A percentile compares a stretch with the other conserved stretches of the same genome.
Conservation (phyloP, 805 yeast species). For the Lipomyces spencermartinsiae region DNA sequence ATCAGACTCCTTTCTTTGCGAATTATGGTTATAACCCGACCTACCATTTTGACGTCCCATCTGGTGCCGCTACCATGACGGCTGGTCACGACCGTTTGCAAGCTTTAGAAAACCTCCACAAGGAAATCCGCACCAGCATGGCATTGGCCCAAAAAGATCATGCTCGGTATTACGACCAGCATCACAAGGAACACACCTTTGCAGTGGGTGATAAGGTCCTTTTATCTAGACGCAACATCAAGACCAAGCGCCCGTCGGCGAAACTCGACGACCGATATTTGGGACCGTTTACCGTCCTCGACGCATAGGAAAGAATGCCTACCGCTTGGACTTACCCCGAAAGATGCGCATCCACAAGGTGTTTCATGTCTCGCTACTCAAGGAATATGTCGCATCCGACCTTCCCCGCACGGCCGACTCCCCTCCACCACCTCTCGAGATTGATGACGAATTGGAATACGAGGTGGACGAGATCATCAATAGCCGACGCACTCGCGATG, state of each 20-base stretch:
- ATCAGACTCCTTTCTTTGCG: slow-evolving; percentile 11
- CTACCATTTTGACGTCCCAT: neutral
- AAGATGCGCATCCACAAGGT: slow-evolving; percentile 1
- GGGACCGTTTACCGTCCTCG: neutral
- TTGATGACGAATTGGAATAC: neutral
- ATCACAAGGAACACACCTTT: no score
- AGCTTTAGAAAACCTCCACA: neutral
- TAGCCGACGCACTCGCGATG: neutral
- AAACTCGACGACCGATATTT: neutral
- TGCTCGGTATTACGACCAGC: no score
- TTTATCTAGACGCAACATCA: no score
- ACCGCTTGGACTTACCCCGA: neutral
- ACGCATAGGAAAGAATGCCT: neutral
- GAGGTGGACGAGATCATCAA: neutral
- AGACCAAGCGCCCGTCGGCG: no score
- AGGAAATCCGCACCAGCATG: no score
- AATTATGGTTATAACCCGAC: slow-evolving; percentile 19
- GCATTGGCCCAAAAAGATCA: no score
- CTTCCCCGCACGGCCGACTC: neutral
- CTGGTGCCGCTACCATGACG: neutral
- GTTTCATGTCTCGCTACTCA: slow-evolving; percentile 3
- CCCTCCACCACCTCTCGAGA: neutral
- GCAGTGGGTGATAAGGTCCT: no score
- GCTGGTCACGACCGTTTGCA: neutral
- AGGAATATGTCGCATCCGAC: neutral